A percentile compares a stretch with the other conserved stretches of the same genome.
These are phyloP conservation scores for Debaryomyces maramus DNA, from an alignment of 805 yeast species.

Conservation along the genomic window DNA sequence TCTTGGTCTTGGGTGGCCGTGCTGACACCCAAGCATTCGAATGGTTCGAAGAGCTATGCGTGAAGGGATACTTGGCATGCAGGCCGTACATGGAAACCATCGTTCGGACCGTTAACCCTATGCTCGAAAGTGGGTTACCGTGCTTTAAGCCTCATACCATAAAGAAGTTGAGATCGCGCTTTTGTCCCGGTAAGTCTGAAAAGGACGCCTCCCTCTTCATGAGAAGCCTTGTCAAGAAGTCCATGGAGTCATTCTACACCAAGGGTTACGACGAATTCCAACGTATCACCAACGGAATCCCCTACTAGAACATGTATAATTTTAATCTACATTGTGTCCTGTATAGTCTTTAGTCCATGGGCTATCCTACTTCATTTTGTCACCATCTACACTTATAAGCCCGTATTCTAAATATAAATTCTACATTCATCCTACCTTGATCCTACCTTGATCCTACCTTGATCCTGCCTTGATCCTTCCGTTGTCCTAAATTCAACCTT, in stretches of 20 bases:
- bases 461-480: too few species aligned
- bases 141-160: slow-evolving; percentile 92
- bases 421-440: too few species aligned
- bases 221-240: slow-evolving; percentile 71
- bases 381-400: too few species aligned
- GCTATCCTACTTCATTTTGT: too few species aligned
- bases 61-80: slow-evolving; percentile 86
- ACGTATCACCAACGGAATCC: slow-evolving; percentile 93
- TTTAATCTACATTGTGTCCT: too few species aligned
- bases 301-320: slow-evolving; percentile 56
- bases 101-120: slow-evolving; percentile 81
- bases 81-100: slow-evolving; percentile 87
- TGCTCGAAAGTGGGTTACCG: slow-evolving; percentile 94
- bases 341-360: too few species aligned
- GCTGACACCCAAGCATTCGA: slow-evolving; percentile 79
- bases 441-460: too few species aligned
- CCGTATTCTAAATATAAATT: too few species aligned
- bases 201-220: slow-evolving; percentile 81
- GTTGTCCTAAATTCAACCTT: too few species aligned
- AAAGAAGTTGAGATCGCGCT: slow-evolving; percentile 70
- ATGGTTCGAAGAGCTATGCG: slow-evolving; percentile 94
- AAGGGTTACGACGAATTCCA: slow-evolving; percentile 98
- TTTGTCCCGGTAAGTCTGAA: slow-evolving; percentile 78
- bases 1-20: slow-evolving; percentile 92
- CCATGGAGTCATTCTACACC: slow-evolving; percentile 85